Evolutionary conservation across 2,329 filamentous ascomycete genomes (phyloP).

Genomic region (Aureobasidium sp.): DNA sequence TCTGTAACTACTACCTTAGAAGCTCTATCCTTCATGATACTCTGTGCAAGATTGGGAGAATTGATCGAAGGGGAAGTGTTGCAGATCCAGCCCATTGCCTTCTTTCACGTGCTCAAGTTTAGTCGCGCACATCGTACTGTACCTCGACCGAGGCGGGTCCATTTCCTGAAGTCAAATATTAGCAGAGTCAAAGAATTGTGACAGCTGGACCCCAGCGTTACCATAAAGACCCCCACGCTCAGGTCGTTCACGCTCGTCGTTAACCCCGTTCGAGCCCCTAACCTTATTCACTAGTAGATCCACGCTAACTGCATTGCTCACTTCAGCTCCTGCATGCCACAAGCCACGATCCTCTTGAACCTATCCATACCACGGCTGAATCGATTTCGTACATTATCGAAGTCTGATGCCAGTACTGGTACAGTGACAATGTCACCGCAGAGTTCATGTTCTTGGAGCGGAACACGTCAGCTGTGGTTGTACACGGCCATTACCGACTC

Average conservation of each 20-base stretch:
- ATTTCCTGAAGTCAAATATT: neutral
- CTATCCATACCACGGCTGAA: neutral
- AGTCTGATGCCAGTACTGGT: neutral
- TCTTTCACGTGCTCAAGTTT: neutral
- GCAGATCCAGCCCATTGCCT: neutral
- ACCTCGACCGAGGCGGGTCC: neutral
- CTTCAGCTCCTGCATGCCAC: neutral
- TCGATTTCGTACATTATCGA: neutral
- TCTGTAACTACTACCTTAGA: neutral
- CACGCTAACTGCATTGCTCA: neutral
- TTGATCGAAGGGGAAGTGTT: neutral
- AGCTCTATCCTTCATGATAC: neutral
- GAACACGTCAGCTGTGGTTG: neutral
- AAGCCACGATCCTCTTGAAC: neutral
- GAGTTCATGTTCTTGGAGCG: neutral
- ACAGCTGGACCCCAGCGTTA: neutral
- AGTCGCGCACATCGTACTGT: neutral
- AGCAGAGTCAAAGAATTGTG: neutral
- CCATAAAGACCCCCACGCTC: neutral
- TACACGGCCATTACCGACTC: neutral
- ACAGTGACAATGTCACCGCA: neutral
- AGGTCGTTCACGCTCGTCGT: neutral
- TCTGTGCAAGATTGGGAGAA: neutral
- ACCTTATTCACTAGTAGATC: neutral
- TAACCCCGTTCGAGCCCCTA: neutral